These are phyloP conservation scores for Nadsonia commutata DNA, from an alignment of 1,139 yeast species.

Conservation along the genomic window DNA sequence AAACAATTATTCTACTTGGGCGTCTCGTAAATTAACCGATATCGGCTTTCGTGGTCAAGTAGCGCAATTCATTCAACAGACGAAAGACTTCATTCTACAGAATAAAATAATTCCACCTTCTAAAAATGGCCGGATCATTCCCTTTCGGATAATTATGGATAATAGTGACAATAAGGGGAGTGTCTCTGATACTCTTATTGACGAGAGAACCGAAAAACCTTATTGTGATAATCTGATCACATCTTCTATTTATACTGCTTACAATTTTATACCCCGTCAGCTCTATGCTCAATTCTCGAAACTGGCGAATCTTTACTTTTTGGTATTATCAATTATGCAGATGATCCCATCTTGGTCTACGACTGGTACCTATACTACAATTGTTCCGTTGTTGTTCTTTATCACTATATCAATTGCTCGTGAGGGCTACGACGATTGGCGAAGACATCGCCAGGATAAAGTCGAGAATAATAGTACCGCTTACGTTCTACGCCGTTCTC, in stretches of 20 bases:
- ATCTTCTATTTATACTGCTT: constrained; percentile 72
- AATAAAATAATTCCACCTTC: constrained; percentile 36
- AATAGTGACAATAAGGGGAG: constrained; percentile 8
- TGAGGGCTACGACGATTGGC: constrained; percentile 88
- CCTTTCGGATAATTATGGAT: constrained; percentile 29
- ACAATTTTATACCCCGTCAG: constrained; percentile 79
- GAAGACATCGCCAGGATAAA: constrained; percentile 73
- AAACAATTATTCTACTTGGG: constrained; percentile 20
- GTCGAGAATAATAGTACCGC: constrained; percentile 62
- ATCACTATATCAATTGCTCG: constrained; percentile 83
- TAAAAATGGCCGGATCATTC: constrained; percentile 61
- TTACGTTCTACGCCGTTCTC: constrained; percentile 20
- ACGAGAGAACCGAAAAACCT: constrained; percentile 52
- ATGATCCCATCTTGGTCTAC: constrained; percentile 97
- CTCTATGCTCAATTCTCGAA: constrained; percentile 82
- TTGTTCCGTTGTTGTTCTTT: constrained; percentile 72
- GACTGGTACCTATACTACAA: constrained; percentile 92
- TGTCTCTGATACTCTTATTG: constrained; percentile 25
- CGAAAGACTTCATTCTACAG: constrained; percentile 27
- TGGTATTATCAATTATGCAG: constrained; percentile 80
- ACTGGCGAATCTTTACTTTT: constrained; percentile 72
- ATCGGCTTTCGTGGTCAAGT: constrained; percentile 1
- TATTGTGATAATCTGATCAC: constrained; percentile 59
- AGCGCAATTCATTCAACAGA: constrained; percentile 3
- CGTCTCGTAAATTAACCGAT: constrained; percentile 14